Evolutionary conservation across 352 stramenopile genomes (phyloP), one percentile per base, ranked within the genome.

Genomic region (Phytophthora litchii): DNA sequence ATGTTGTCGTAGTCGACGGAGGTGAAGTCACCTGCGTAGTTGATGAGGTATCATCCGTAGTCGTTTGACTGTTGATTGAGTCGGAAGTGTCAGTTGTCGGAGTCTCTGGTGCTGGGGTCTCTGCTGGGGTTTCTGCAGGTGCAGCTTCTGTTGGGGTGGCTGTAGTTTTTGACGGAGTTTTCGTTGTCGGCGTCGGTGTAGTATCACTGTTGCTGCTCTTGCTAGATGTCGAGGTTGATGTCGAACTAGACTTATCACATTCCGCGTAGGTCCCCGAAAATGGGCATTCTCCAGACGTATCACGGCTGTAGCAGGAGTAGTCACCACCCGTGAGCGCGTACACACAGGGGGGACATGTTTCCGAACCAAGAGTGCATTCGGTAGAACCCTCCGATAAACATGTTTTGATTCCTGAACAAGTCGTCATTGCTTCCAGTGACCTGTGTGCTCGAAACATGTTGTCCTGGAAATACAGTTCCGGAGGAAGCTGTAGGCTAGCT

Each of bases 271-370:
- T 19, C 27, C 20, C 35, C 14, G 67, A 56, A 58, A 69, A 75
- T 2, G 67, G 67, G 17, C 67, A 75, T 13, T 48, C 21, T 16
- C 44, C 47, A 3, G 56, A 50, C n/a, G 35, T 56, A 19, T 69
- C 64, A 14, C 64, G 55, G 40, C 55, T 75, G 62, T 91, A 92
- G 76, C 83, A 92, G 16, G 81, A 91, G 59, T 74, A 88, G 48
- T 72, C 68, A 3, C 79, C 80, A 17, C 78, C 75, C 2, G 71
- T 68, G 31, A 90, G 79, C 16, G 62, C 56, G 60, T 92, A 92
- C 61, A 92, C 71, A 41, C 83, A 92, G 2, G 78, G 70, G 7
- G 83, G 83, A 41, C 83, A 92, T 9, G 25, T 54, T 23, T 36
- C 60, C 3, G 59, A 78, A 16, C 59, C 35, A 27, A 80, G 72